Conservation (phyloP, 805 yeast species). For the Zygosaccharomyces bailii region DNA sequence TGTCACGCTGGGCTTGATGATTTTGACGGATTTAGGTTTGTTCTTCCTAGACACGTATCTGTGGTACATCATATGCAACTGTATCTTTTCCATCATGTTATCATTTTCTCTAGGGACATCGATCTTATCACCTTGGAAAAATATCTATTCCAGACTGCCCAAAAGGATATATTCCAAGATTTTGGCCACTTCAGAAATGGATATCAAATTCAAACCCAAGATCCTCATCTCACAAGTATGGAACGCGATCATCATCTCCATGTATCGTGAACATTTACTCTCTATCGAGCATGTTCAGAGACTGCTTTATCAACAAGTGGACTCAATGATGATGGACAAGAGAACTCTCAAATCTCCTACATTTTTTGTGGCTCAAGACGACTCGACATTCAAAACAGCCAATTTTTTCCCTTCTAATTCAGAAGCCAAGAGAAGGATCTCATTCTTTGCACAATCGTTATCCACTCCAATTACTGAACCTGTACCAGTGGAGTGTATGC, state of each 20-base stretch:
- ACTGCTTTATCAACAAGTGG: constrained; percentile 55
- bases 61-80: constrained; percentile 83
- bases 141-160: constrained; percentile 71
- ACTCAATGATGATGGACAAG: constrained; percentile 36
- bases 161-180: constrained; percentile 71
- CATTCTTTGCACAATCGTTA: constrained; percentile 86
- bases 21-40: constrained; percentile 59
- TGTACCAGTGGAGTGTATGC: constrained; percentile 63
- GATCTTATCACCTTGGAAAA: constrained; percentile 87
- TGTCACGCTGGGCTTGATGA: constrained; percentile 51
- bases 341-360: constrained; percentile 61
- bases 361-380: constrained; percentile 81
- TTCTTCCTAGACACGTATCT: constrained; percentile 79
- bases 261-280: constrained; percentile 77
- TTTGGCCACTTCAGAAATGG: constrained; percentile 48
- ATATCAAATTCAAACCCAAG: constrained; percentile 49
- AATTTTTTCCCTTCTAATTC: constrained; percentile 58
- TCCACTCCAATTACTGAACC: constrained; percentile 83
- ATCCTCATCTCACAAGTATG: constrained; percentile 65
- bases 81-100: constrained; percentile 65
- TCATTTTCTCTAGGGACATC: constrained; percentile 76
- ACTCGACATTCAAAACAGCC: constrained; percentile 53
- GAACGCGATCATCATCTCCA: constrained; percentile 79
- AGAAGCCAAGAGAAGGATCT: constrained; percentile 78
- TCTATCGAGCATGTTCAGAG: constrained; percentile 70